These are phyloP conservation scores for Agrocybe praecox DNA, from an alignment of 768 basidiomycete species.

Conservation along the genomic window DNA sequence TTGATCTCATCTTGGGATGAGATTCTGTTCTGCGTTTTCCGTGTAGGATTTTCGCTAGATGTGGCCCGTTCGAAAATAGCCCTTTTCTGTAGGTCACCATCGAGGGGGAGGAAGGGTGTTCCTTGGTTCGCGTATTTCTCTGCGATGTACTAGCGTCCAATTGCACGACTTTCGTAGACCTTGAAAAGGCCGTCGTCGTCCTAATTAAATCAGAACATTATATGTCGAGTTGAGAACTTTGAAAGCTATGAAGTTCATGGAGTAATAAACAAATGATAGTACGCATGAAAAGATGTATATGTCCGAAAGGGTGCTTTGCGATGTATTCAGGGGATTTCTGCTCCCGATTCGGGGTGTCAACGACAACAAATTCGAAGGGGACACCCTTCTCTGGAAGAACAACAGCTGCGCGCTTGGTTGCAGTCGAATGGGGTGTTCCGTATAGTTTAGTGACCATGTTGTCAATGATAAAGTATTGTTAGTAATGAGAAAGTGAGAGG, in stretches of 20 bases:
- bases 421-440: slow-evolving; percentile 41
- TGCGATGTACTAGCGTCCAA: slow-evolving; percentile 59
- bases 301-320: slow-evolving; percentile 62
- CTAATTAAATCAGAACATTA: slow-evolving; percentile 22
- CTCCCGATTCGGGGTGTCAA: slow-evolving; percentile 43
- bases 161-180: slow-evolving; percentile 68
- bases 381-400: slow-evolving; percentile 56
- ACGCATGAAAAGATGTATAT: slow-evolving; percentile 55
- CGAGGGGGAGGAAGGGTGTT: slow-evolving; percentile 49
- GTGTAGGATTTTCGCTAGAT: too few relatives aligned
- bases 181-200: slow-evolving; percentile 67
- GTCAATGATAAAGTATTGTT: too few relatives aligned
- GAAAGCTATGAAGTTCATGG: too few relatives aligned
- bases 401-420: slow-evolving; percentile 50
- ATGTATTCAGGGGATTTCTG: slow-evolving; percentile 51
- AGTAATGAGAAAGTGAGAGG: too few relatives aligned
- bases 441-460: slow-evolving; percentile 53
- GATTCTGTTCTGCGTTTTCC: too few relatives aligned
- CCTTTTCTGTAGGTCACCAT: slow-evolving; percentile 28
- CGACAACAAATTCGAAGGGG: slow-evolving; percentile 49
- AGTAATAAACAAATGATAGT: background rate
- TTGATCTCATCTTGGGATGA: too few relatives aligned
- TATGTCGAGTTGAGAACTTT: too few relatives aligned
- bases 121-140: slow-evolving; percentile 57
- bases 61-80: slow-evolving; percentile 56